Base-by-base conservation (phyloP, 768 basidiomycete species). In the Xerocomellus chrysenteron region DNA sequence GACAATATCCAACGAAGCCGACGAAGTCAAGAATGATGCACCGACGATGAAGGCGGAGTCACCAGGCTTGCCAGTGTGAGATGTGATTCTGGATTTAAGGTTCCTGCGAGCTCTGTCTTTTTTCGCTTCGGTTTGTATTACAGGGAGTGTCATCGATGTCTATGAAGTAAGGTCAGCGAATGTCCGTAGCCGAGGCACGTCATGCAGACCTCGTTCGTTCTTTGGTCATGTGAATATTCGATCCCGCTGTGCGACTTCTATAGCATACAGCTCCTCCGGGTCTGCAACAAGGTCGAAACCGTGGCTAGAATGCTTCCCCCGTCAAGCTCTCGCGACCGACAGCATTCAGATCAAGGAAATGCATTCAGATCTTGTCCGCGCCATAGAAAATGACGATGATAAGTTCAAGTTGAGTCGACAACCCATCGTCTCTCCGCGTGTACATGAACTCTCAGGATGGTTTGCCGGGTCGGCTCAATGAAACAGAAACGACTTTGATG, bases 401-500 rank as follows among this genome's bases (percentile, higher is more conserved):
- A 11, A 47, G 4, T 5, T 5, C 28, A n/a, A 3, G 7, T 37
- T 14, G 46, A 55, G 32, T 33, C 60, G 47, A 10, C 21, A n/a
- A 21, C 56, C n/a, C 26, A 36, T 67, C 73, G 16, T 81, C 82
- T 5, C 71, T 86, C 57, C 78, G 72, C 59, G 65, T 68, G 13
- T 86, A 84, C 63, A n/a, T 63, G 40, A 68, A 62, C 21, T 85
- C 82, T 54, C 65, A 86, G 49, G 84, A 87, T 58, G 85, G 85
- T 5, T 73, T 87, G 4, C 78, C 82, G 4, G 84, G 78, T 1
- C 59, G 86, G 44, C 40, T 56, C 7, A 64, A 74, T 0, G 93
- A 92, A 2, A 93, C 78, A 30, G 84, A 87, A 4, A 92, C 93
- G 19, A 92, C 80, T 71, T 97, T 95, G 56, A 92, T 76, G 3